These are phyloP conservation scores for Colletotrichum plurivorum DNA, from an alignment of 2,329 filamentous ascomycete genomes.

Conservation along the genomic window DNA sequence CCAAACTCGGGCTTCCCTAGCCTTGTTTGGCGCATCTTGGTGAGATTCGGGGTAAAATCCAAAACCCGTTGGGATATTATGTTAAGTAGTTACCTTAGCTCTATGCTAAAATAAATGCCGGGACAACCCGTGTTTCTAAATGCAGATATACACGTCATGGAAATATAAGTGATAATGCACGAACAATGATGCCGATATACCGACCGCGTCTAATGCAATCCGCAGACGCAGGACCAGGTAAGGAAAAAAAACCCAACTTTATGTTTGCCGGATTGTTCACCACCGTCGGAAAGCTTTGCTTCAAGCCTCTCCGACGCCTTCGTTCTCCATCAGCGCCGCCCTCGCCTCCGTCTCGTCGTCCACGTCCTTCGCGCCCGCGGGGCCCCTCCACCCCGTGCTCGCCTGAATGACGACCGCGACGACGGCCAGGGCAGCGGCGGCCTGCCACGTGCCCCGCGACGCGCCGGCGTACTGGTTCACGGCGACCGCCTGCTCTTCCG, in stretches of 20 bases:
- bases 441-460: conserved; percentile 61
- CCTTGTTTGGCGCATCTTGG: too few species aligned
- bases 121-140: background rate
- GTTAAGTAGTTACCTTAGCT: too few species aligned
- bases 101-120: background rate
- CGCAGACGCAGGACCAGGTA: too few species aligned
- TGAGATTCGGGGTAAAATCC: too few species aligned
- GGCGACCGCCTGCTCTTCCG: conserved; percentile 60
- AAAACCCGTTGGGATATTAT: too few species aligned
- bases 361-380: conserved; percentile 55
- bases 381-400: conserved; percentile 65
- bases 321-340: conserved; percentile 46
- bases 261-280: background rate
- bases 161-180: background rate
- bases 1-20: too few species aligned
- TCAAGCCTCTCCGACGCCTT: conserved; percentile 49
- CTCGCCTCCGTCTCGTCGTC: conserved; percentile 49
- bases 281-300: conserved; percentile 23
- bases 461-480: conserved; percentile 63
- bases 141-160: conserved; percentile 11
- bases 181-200: background rate
- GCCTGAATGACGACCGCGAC: conserved; percentile 63
- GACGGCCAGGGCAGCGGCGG: conserved; percentile 60
- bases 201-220: background rate
- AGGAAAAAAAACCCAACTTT: background rate